Conservation (phyloP, 768 basidiomycete species). For the Plicaturopsis crispa region DNA sequence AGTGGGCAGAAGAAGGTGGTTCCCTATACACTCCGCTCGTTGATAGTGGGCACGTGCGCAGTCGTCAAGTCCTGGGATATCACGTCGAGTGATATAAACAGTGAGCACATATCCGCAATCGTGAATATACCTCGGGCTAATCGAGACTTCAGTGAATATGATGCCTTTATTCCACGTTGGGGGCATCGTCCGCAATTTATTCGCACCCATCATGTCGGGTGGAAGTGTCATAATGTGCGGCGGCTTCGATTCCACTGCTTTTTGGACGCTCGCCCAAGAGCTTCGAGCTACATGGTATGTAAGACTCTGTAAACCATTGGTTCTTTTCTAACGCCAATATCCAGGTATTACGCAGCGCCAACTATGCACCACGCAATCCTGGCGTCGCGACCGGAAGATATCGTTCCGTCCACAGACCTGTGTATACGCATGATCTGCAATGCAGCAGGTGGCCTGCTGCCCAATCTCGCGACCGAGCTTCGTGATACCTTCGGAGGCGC, state of each 20-base stretch:
- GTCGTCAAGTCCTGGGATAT: constrained; percentile 38
- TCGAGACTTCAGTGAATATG: constrained; percentile 27
- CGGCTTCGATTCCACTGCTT: constrained; percentile 45
- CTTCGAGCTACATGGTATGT: constrained; percentile 44
- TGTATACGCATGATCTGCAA: constrained; percentile 40
- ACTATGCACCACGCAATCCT: constrained; percentile 44
- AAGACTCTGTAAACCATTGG: too few relatives aligned
- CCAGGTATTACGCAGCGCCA: constrained; percentile 43
- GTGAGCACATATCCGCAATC: constrained; percentile 19
- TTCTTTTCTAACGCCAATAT: constrained; percentile 1
- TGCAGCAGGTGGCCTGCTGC: constrained; percentile 45
- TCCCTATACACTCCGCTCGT: constrained; percentile 32
- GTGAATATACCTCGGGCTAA: not conserved
- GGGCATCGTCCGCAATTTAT: constrained; percentile 50
- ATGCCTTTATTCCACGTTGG: constrained; percentile 59
- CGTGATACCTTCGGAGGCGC: constrained; percentile 39
- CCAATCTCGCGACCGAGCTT: constrained; percentile 40
- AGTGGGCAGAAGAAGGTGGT: constrained; percentile 49
- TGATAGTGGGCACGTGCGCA: constrained; percentile 36
- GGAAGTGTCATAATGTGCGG: constrained; percentile 47
- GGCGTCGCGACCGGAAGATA: constrained; percentile 23
- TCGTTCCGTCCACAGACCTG: constrained; percentile 24
- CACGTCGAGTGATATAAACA: constrained; percentile 31
- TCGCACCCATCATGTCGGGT: constrained; percentile 50
- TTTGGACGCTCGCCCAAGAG: constrained; percentile 34